Conservation (phyloP, 352 stramenopile genomes). For the Phytopythium montanum region DNA sequence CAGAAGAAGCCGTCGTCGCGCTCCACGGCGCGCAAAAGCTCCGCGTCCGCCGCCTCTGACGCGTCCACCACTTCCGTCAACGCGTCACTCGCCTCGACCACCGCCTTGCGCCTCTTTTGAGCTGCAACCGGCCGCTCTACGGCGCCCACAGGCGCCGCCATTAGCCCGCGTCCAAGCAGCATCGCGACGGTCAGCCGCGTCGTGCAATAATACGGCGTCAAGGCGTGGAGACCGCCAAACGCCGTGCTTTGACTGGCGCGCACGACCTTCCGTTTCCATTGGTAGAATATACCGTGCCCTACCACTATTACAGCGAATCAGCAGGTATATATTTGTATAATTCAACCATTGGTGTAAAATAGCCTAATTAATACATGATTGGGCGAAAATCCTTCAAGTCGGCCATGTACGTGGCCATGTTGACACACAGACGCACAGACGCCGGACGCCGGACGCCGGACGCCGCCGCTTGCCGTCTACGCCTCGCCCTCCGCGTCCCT, state of each 20-base stretch:
- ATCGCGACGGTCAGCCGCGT: constrained; percentile 21
- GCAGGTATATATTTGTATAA: neutral
- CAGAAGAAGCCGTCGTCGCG: constrained; percentile 71
- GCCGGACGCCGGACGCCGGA: neutral
- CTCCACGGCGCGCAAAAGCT: constrained; percentile 20
- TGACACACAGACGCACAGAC: too few relatives aligned
- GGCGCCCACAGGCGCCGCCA: constrained; percentile 22
- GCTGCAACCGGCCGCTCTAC: neutral
- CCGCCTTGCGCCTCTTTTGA: neutral
- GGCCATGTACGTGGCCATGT: too few relatives aligned
- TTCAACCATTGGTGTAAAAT: constrained; percentile 1
- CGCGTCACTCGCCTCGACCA: constrained; percentile 9
- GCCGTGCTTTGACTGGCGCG: constrained; percentile 10
- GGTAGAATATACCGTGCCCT: neutral
- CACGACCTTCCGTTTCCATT: neutral
- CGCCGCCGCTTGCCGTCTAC: neutral
- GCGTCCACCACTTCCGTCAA: neutral
- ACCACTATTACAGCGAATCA: neutral
- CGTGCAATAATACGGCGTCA: neutral
- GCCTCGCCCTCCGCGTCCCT: too few relatives aligned
- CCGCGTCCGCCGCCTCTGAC: constrained; percentile 14
- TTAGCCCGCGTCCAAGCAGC: constrained; percentile 50
- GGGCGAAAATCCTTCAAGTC: too few relatives aligned
- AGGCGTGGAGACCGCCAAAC: neutral
- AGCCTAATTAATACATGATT: too few relatives aligned